These are phyloP conservation scores for Leccinum pellstonianum DNA, from an alignment of 768 basidiomycete genomes.

Conservation along the genomic window DNA sequence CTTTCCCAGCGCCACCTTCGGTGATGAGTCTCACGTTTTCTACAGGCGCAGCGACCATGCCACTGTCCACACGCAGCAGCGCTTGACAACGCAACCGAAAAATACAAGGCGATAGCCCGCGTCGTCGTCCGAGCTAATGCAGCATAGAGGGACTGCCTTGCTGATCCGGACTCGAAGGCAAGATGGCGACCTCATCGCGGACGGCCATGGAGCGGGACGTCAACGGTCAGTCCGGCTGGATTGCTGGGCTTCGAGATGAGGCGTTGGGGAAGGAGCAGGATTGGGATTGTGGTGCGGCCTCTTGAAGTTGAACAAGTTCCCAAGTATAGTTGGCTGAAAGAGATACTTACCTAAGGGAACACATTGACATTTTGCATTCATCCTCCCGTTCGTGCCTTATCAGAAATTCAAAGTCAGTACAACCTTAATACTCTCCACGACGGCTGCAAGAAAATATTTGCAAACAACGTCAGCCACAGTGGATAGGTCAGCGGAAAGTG, in stretches of 20 bases:
- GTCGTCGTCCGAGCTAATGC: conserved; percentile 65
- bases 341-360: neutral
- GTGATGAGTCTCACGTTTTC: conserved; percentile 70
- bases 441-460: too few species aligned
- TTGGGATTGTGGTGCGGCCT: neutral
- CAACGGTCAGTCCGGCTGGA: neutral
- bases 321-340: neutral
- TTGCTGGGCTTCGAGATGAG: neutral
- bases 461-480: too few species aligned
- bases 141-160: conserved; percentile 44
- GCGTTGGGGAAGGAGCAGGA: neutral
- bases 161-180: conserved; percentile 19
- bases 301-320: neutral
- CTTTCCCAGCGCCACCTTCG: conserved; percentile 58
- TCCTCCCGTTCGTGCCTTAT: too few species aligned
- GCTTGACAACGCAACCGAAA: conserved; percentile 64
- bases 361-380: neutral
- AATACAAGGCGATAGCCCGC: conserved; percentile 64
- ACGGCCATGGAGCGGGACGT: conserved; percentile 29
- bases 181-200: conserved; percentile 3
- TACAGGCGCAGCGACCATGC: conserved; percentile 40
- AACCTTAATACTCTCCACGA: too few species aligned
- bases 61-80: conserved; percentile 55
- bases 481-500: too few species aligned
- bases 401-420: too few species aligned